Percentiles rank a stretch among this genome's conserved stretches.
These are phyloP conservation scores for Candida dajiaensis DNA, from an alignment of 805 yeast genomes.

Conservation along the genomic window DNA sequence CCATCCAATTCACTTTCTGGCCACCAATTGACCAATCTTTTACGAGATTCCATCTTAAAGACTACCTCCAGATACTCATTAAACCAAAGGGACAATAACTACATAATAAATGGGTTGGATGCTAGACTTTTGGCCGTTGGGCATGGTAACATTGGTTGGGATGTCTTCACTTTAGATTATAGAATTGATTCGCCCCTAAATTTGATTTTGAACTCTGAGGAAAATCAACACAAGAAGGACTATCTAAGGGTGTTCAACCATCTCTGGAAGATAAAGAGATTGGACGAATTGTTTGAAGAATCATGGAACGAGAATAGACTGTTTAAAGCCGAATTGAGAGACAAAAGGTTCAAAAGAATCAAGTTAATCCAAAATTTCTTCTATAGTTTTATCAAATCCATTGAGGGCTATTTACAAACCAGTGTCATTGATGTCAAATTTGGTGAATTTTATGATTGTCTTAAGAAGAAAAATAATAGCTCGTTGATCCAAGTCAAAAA, in stretches of 20 bases:
- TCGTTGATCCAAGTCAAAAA: conserved; percentile 10
- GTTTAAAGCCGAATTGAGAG: conserved; percentile 18
- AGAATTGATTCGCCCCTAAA: conserved; percentile 46
- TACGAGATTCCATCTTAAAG: conserved; percentile 56
- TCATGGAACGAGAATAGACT: conserved; percentile 40
- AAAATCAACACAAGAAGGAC: conserved; percentile 40
- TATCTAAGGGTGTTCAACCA: conserved; percentile 82
- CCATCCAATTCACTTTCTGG: conserved; percentile 62
- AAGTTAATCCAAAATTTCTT: conserved; percentile 29
- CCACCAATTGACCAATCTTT: conserved; percentile 55
- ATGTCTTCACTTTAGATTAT: conserved; percentile 84
- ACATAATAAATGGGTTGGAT: conserved; percentile 55
- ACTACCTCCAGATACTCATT: conserved; percentile 42
- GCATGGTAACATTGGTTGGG: conserved; percentile 82
- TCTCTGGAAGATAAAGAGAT: conserved; percentile 71
- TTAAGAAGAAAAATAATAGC: neutral
- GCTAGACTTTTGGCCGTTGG: conserved; percentile 75
- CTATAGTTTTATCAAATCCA: conserved; percentile 25
- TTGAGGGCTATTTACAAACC: conserved; percentile 27
- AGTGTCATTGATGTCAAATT: conserved; percentile 28
- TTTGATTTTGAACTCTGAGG: conserved; percentile 46
- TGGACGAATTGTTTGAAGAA: conserved; percentile 43
- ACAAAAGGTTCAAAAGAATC: conserved; percentile 25
- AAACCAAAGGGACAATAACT: conserved; percentile 29
- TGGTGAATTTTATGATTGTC: conserved; percentile 25